Evolutionary conservation across 192 early-diverging fungal genomes (phyloP).

Genomic region (Backusella mclennaniae): DNA sequence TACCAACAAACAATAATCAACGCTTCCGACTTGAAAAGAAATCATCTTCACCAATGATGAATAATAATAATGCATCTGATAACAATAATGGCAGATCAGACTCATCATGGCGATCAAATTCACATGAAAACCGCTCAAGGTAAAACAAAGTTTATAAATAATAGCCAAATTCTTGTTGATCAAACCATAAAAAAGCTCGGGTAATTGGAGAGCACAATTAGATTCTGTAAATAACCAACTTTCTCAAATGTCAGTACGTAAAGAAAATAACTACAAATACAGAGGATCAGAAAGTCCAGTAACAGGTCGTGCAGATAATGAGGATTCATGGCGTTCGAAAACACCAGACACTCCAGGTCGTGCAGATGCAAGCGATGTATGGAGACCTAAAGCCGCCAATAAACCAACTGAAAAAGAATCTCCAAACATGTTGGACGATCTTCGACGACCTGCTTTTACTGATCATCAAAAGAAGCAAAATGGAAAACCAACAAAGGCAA

Average conservation of each 20-base stretch:
- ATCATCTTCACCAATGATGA: not conserved
- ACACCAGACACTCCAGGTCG: not conserved
- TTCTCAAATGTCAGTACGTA: not conserved
- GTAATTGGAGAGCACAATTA: not conserved
- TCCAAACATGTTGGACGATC: not conserved
- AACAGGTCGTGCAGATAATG: not conserved
- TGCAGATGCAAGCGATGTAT: not conserved
- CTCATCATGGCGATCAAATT: not conserved
- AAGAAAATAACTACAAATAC: not conserved
- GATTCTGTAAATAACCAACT: conserved; percentile 3
- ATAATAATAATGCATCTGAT: not conserved
- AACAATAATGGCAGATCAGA: not conserved
- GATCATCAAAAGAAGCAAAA: not conserved
- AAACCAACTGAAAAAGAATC: not conserved
- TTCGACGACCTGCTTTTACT: not conserved
- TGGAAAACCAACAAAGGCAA: not conserved
- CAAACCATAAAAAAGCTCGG: not conserved
- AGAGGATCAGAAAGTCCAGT: not conserved
- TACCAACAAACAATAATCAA: not conserved
- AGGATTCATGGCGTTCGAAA: not conserved
- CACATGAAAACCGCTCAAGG: not conserved
- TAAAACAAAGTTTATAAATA: not conserved
- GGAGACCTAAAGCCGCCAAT: not conserved
- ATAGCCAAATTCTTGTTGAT: not conserved
- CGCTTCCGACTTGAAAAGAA: not conserved